A percentile compares a stretch with the other conserved stretches of the same genome.
Conservation (phyloP, 2,329 filamentous ascomycete genomes). For the Davidsoniella virescens region DNA sequence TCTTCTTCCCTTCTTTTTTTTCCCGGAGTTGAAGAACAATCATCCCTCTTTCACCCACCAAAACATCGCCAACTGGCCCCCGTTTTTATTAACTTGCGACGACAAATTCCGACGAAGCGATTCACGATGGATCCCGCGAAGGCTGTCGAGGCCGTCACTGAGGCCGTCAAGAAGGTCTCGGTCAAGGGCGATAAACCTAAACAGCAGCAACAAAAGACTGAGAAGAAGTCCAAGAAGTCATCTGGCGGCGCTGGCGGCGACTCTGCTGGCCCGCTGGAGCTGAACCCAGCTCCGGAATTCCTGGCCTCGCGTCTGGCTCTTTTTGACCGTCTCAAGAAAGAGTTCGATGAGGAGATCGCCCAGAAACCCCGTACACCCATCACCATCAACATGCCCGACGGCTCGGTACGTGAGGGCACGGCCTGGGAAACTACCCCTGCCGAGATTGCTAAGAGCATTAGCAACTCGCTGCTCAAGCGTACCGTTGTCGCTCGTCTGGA, state of each 20-base stretch:
- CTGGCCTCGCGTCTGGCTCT: conserved; percentile 62
- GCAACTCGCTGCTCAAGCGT: conserved; percentile 70
- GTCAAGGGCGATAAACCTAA: conserved; percentile 26
- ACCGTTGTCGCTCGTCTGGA: conserved; percentile 77
- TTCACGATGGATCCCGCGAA: conserved; percentile 31
- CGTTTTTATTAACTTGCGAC: background rate
- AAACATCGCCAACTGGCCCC: background rate
- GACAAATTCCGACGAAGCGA: background rate
- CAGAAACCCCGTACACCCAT: conserved; percentile 58
- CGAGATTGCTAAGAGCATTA: conserved; percentile 61
- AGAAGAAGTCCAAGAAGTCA: conserved; percentile 26
- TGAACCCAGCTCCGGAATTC: conserved; percentile 49
- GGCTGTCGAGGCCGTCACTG: conserved; percentile 32
- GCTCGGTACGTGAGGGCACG: conserved; percentile 54
- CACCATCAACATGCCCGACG: conserved; percentile 56
- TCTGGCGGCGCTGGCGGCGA: conserved; percentile 24
- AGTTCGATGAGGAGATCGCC: conserved; percentile 61
- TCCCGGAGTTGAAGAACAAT: background rate
- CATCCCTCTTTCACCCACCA: background rate
- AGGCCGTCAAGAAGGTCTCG: conserved; percentile 43
- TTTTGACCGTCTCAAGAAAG: conserved; percentile 70
- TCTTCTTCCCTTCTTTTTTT: background rate
- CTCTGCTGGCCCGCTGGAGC: conserved; percentile 29
- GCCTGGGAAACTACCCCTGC: conserved; percentile 86
- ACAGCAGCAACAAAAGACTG: conserved; percentile 13